These are phyloP conservation scores for Cladosporium sp. DNA, from an alignment of 2,329 filamentous ascomycete genomes.

Conservation along the genomic window DNA sequence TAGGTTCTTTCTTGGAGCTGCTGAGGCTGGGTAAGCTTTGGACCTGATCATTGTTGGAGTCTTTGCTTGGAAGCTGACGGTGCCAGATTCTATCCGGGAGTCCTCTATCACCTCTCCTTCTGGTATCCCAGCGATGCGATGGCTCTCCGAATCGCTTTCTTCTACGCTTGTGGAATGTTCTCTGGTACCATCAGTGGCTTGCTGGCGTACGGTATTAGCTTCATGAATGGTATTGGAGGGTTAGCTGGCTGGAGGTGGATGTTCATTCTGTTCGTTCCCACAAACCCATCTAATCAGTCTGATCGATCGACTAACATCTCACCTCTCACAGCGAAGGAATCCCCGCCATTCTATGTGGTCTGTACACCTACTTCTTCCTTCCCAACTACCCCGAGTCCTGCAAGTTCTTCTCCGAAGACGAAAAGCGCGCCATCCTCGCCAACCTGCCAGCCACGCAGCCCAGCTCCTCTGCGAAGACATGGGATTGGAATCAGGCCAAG, in stretches of 20 bases:
- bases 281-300: background rate
- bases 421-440: constrained; percentile 16
- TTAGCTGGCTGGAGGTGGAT: constrained; percentile 37
- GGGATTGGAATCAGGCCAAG: constrained; percentile 18
- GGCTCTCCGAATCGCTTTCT: constrained; percentile 38
- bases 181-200: constrained; percentile 50
- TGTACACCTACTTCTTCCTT: constrained; percentile 42
- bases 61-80: background rate
- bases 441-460: constrained; percentile 21
- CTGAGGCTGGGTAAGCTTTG: constrained; percentile 19
- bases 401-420: constrained; percentile 49
- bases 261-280: constrained; percentile 13
- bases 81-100: constrained; percentile 22
- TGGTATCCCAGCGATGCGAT: constrained; percentile 33
- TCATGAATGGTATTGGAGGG: constrained; percentile 51
- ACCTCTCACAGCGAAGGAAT: constrained; percentile 20
- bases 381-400: constrained; percentile 56
- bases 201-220: constrained; percentile 51
- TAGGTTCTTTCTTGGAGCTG: constrained; percentile 24
- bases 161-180: constrained; percentile 43
- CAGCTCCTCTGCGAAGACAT: constrained; percentile 18
- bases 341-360: constrained; percentile 36
- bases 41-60: background rate
- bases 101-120: constrained; percentile 23
- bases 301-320: background rate